Evolutionary conservation across 192 early-diverging fungal genomes (phyloP).

Genomic region (Coemansia sp.): DNA sequence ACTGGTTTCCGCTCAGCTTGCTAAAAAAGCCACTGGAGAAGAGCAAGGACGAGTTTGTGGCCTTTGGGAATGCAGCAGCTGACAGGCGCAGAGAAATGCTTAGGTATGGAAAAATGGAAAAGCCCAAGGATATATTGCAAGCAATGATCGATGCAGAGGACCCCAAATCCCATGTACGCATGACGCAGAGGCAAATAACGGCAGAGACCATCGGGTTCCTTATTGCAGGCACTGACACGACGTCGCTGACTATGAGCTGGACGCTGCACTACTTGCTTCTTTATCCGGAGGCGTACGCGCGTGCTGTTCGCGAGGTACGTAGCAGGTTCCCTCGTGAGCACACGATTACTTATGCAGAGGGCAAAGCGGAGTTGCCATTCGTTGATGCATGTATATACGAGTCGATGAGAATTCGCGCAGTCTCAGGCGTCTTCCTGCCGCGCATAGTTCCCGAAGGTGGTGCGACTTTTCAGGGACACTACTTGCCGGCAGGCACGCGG

Average conservation of each 20-base stretch:
- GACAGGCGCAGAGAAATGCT: slow-evolving; percentile 12
- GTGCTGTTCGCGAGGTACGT: slow-evolving; percentile 29
- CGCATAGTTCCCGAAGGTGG: slow-evolving; percentile 41
- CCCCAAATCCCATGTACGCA: slow-evolving; percentile 27
- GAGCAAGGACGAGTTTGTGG: neutral
- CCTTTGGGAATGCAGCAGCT: slow-evolving; percentile 12
- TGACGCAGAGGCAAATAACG: slow-evolving; percentile 30
- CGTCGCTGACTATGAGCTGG: slow-evolving; percentile 35
- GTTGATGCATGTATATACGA: slow-evolving; percentile 51
- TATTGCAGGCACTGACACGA: slow-evolving; percentile 45
- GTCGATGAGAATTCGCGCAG: slow-evolving; percentile 32
- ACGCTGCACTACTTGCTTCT: slow-evolving; percentile 36
- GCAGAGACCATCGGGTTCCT: slow-evolving; percentile 31
- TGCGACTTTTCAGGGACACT: slow-evolving; percentile 33
- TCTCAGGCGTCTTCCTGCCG: slow-evolving; percentile 17
- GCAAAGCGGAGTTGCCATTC: slow-evolving; percentile 31
- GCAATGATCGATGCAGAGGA: slow-evolving; percentile 44
- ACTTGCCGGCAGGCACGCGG: slow-evolving; percentile 30
- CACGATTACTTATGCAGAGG: slow-evolving; percentile 30
- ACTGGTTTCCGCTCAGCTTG: neutral
- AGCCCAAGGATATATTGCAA: slow-evolving; percentile 49
- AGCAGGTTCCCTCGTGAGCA: slow-evolving; percentile 26
- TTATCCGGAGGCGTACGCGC: slow-evolving; percentile 18
- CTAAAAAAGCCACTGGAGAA: neutral
- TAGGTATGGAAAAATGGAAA: slow-evolving; percentile 9